phyloP scores from a whole-genome alignment of 164 flowering plant species.

The Sedum album region DNA sequence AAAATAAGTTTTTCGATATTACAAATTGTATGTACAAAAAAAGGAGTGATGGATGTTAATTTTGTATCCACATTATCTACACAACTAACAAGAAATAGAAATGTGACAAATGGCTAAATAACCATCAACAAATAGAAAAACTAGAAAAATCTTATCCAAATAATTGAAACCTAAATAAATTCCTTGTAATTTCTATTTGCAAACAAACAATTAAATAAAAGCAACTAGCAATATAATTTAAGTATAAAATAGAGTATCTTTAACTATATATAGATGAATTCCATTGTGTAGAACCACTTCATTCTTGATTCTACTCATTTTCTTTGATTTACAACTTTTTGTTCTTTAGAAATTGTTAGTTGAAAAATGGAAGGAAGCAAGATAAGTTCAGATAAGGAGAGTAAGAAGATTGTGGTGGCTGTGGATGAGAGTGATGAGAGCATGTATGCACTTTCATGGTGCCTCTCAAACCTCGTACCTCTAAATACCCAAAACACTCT shows the following conservation, averaged over 20 bases:
- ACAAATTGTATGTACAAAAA: background rate
- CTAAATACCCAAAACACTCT: conserved; percentile 28
- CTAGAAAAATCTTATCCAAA: background rate
- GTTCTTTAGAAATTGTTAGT: conserved; percentile 7
- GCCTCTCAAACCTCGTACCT: conserved; percentile 34
- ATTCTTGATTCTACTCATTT: background rate
- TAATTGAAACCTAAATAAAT: no score
- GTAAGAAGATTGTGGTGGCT: conserved; percentile 42
- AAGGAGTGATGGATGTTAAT: background rate
- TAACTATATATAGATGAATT: no score
- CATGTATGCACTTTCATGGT: conserved; percentile 49
- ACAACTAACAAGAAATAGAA: background rate
- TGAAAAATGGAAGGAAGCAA: background rate
- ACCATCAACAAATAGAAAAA: background rate
- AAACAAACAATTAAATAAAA: no score
- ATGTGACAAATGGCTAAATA: background rate
- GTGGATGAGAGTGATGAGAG: conserved; percentile 62
- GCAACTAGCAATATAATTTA: no score
- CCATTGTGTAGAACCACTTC: background rate
- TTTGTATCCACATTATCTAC: background rate
- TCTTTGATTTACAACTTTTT: background rate
- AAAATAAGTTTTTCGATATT: background rate
- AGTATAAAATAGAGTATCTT: no score
- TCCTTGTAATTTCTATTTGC: no score
- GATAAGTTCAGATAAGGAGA: background rate